Conservation (phyloP, 805 yeast species). For the Clavispora asparagi region DNA sequence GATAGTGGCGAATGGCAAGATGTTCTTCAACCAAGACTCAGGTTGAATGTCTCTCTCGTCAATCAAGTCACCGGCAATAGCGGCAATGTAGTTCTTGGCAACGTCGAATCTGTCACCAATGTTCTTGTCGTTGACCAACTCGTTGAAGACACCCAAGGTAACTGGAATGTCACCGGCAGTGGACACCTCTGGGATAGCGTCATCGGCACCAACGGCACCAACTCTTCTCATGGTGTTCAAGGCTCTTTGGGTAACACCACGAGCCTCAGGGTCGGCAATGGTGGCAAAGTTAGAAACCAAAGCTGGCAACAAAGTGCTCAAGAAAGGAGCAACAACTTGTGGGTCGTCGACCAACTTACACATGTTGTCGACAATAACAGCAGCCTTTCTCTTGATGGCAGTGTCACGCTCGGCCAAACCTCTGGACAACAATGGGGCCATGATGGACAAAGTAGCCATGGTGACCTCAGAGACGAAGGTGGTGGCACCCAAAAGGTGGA, state of each 20-base stretch:
- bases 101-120: slow-evolving; percentile 72
- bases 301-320: slow-evolving; percentile 92
- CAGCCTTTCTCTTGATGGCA: slow-evolving; percentile 98
- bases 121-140: slow-evolving; percentile 63
- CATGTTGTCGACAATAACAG: slow-evolving; percentile 99
- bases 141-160: slow-evolving; percentile 75
- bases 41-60: slow-evolving; percentile 95
- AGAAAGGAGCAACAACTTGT: slow-evolving; percentile 99
- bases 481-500: slow-evolving; percentile 98
- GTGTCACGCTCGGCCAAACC: slow-evolving; percentile 99
- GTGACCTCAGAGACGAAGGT: slow-evolving; percentile 99
- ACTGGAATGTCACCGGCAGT: slow-evolving; percentile 96
- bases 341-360: slow-evolving; percentile 99
- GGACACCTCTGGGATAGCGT: slow-evolving; percentile 92
- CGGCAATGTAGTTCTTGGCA: slow-evolving; percentile 80
- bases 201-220: slow-evolving; percentile 91
- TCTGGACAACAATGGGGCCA: slow-evolving; percentile 98
- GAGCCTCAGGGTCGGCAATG: slow-evolving; percentile 99
- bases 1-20: slow-evolving; percentile 92
- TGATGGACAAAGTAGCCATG: slow-evolving; percentile 97
- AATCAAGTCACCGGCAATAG: slow-evolving; percentile 97
- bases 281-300: slow-evolving; percentile 88
- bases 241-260: slow-evolving; percentile 97
- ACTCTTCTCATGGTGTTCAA: slow-evolving; percentile 97
- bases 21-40: slow-evolving; percentile 80